Base-by-base conservation (phyloP, 495 filamentous ascomycete genomes). In the Tuber umbilicatum region DNA sequence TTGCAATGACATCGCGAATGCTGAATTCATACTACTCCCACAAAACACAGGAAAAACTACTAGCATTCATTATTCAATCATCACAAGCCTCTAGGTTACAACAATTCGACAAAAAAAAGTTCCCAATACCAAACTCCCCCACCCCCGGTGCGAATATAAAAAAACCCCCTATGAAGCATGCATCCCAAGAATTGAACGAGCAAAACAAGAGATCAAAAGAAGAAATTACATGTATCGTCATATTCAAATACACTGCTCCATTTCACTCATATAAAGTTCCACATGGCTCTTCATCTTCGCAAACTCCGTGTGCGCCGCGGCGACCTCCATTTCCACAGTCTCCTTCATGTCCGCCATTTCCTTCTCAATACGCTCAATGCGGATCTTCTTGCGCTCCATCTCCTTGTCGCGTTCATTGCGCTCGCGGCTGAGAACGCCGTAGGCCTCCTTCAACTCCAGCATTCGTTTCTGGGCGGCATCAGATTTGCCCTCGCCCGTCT, bases 331-430 rank as follows among this genome's bases (percentile, higher is more conserved):
- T 82, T 98, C 96, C 73, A 98, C 95, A 76, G 94, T 97, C 83
- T 97, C 95, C 79, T 95, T 97, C 68, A 98, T 86, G 83, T 98
- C 95, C 42, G 90, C 89, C 95, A 98, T 99, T 94, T 98, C 82
- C 71, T 69, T 97, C 89, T 97, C 95, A 43, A 92, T 97, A 86
- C 97, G 93, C 85, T 98, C 94, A 76, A 98, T 98, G 72, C 93
- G 85, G 16, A 97, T 93, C 77, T 93, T 89, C 83, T 94, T 87
- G 81, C 89, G 88, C 85, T 99, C 95, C 85, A 98, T 95, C 82
- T 97, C 95, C 35, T 90, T 88, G 47, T 90, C 90, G 84, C 94
- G 94, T 71, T 93, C 93, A 0, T 87, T 86, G 76, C 93, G 87
- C 86, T 99, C 96, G 75, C 95, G 92, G 0, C 90, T 91, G 71